Evolutionary conservation across 768 basidiomycete genomes (phyloP).

Genomic region (Daedaleopsis nitida): DNA sequence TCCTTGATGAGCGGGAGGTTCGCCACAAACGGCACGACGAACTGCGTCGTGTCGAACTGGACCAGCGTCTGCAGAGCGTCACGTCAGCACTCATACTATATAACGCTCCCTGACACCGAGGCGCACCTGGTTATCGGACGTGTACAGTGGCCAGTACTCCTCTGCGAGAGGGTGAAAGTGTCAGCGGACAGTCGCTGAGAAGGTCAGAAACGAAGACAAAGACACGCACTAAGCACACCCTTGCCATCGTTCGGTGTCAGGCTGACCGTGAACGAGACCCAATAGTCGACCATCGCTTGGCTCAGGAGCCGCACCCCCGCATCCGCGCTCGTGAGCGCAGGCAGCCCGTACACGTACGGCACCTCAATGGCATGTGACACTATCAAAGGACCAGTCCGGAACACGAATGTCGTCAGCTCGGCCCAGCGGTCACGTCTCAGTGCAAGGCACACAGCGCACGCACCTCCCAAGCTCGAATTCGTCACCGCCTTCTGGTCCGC

Average conservation of each 20-base stretch:
- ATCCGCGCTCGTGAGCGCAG: background rate
- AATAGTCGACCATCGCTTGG: constrained; percentile 43
- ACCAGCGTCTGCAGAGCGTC: constrained; percentile 2
- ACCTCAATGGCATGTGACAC: constrained; percentile 25
- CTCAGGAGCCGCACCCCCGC: constrained; percentile 28
- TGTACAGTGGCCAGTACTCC: constrained; percentile 4
- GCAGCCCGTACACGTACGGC: constrained; percentile 20
- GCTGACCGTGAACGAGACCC: constrained; percentile 48
- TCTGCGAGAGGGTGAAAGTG: constrained; percentile 4
- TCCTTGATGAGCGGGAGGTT: constrained; percentile 4
- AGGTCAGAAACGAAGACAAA: background rate
- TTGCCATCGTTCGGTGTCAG: constrained; percentile 47
- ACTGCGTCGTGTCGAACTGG: constrained; percentile 8
- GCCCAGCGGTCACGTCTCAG: too few species aligned
- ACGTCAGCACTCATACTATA: background rate
- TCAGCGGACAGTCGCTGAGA: background rate
- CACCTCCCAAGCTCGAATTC: constrained; percentile 7
- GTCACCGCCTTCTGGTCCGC: constrained; percentile 19
- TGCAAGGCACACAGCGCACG: background rate
- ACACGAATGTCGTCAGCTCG: background rate
- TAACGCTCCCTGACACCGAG: background rate
- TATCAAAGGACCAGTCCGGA: background rate
- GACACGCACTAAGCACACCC: constrained; percentile 34
- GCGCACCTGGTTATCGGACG: background rate
- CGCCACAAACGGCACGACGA: background rate